Base-by-base conservation (phyloP, 2,329 filamentous ascomycete species). In the Drechslerella stenobrocha region DNA sequence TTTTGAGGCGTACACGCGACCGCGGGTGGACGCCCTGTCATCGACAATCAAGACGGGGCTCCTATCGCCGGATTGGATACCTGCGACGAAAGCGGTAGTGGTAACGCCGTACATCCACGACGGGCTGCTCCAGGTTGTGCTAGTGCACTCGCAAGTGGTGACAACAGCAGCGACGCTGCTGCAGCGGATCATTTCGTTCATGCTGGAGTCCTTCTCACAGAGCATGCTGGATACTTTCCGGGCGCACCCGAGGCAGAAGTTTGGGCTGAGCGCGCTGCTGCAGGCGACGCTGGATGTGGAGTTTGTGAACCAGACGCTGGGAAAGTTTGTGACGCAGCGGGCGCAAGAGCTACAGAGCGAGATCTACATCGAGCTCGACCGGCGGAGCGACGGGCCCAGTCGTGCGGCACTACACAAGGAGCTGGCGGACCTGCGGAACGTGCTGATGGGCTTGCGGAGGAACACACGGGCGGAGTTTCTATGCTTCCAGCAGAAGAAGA, bases 271-370 rank as follows among this genome's bases (percentile, higher is more conserved):
- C 3, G 87, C 88, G 4, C 83, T 98, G 51, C 95, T 97, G 86
- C 95, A 98, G 77, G 95, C 95, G 1, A 98, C 93, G 0, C 83
- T 98, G 0, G 93, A 98, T 74, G 91, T 96, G 1, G 93, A 98
- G 77, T 97, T 98, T 75, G 86, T 97, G 60, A 89, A 91, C 0
- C 93, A 98, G 79, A 96, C 92, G 3, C 82, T 98, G 30, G 88
- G 84, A 67, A 87, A 91, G 72, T 98, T 95, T 76, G 93, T 89
- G 0, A 93, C 89, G 0, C 88, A 95, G 60, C 82, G 84, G 51
- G 89, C 90, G 2, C 85, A 85, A 5, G 85, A 91, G 75, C 81
- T 89, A 11, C 93, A 97, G 78, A 87, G 87, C 72, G 85, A 91
- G 75, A 92, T 98, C 47, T 98, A 97, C 77, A 84, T 93, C 71